phyloP scores from a whole-genome alignment of 495 filamentous ascomycete species.

The Penicillium dipodomyicola region DNA sequence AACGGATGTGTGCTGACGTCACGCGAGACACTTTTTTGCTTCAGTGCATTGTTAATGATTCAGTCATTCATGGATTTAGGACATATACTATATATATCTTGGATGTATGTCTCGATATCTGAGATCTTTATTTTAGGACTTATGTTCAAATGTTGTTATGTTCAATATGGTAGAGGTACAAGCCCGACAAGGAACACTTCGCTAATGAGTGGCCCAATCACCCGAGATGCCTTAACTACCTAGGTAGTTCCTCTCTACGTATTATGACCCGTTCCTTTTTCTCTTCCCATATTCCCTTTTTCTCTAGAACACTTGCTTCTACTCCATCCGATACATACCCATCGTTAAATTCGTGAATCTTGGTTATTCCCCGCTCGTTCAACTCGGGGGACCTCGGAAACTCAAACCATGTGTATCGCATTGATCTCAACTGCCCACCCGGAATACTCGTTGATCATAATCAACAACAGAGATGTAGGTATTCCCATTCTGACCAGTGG shows the following conservation, averaged over 20 bases:
- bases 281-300: neutral
- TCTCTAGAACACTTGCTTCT: neutral
- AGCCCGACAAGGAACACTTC: neutral
- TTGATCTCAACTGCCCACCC: constrained; percentile 89
- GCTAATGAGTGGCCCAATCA: constrained; percentile 6
- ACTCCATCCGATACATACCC: neutral
- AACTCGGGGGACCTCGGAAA: constrained; percentile 10
- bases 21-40: constrained; percentile 12
- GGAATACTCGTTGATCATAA: constrained; percentile 79
- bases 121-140: neutral
- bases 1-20: constrained; percentile 30
- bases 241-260: neutral
- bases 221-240: constrained; percentile 2
- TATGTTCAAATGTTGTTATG: neutral
- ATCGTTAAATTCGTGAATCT: neutral
- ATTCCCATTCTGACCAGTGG: neutral
- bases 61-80: neutral
- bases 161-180: neutral
- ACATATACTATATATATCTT: neutral
- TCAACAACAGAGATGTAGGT: constrained; percentile 88
- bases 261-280: neutral
- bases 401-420: constrained; percentile 78
- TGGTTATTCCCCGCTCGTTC: neutral
- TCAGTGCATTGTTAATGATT: neutral
- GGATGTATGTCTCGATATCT: neutral